phyloP scores from a whole-genome alignment of 1,139 yeast genomes.

The Arxiozyma slooffiae region DNA sequence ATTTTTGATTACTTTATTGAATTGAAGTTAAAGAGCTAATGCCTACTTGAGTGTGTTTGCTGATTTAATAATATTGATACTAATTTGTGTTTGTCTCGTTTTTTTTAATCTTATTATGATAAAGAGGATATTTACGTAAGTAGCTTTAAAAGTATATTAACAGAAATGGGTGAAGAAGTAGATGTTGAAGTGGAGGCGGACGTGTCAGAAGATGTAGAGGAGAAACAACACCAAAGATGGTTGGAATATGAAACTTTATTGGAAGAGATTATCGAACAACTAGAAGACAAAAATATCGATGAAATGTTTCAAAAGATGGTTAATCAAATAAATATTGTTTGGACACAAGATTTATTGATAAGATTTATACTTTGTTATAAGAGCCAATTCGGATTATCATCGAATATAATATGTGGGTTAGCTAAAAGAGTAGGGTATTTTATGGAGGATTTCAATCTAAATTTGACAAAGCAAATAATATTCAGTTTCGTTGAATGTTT shows the following conservation, averaged over 20 bases:
- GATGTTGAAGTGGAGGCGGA: neutral
- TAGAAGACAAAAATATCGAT: slow-evolving; percentile 8
- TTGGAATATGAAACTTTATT: slow-evolving; percentile 9
- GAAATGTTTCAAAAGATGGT: slow-evolving; percentile 7
- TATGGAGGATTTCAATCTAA: slow-evolving; percentile 59
- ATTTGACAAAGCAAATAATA: slow-evolving; percentile 46
- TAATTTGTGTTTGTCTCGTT: neutral
- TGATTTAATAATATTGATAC: no score
- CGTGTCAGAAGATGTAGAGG: neutral
- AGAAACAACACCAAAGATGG: slow-evolving; percentile 15
- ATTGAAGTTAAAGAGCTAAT: no score
- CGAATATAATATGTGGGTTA: slow-evolving; percentile 33
- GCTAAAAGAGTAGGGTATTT: slow-evolving; percentile 44
- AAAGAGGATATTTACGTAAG: neutral
- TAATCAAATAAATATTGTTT: slow-evolving; percentile 14
- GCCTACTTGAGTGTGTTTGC: no score
- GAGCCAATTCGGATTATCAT: neutral
- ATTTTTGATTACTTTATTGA: neutral
- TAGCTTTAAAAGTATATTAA: neutral
- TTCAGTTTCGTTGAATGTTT: slow-evolving; percentile 52
- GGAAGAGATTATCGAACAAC: slow-evolving; percentile 6
- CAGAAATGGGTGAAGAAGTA: neutral
- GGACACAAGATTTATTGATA: slow-evolving; percentile 11
- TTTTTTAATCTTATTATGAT: no score
- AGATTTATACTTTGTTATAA: slow-evolving; percentile 5